Conservation (phyloP, 2,329 filamentous ascomycete species). For the Colletotrichum sp. region DNA sequence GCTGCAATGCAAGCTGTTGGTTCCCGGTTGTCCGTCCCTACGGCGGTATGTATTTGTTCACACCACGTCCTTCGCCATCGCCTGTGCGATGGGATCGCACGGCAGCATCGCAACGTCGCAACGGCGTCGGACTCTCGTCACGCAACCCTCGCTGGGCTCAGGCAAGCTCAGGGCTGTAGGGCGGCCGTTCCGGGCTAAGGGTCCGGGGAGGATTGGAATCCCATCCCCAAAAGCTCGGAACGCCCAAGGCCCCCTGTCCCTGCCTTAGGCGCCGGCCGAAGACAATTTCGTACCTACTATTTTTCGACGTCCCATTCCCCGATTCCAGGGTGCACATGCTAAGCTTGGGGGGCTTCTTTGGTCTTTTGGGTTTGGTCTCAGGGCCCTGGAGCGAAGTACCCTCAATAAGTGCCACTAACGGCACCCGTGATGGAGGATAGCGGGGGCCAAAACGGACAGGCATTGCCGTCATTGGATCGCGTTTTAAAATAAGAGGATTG, state of each 20-base stretch:
- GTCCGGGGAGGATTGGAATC: slow-evolving; percentile 13
- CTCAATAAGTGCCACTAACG: neutral
- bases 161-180: neutral
- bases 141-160: neutral
- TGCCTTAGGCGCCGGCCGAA: slow-evolving; percentile 6
- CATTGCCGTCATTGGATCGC: slow-evolving; percentile 15
- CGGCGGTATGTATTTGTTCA: neutral
- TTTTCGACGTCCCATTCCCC: slow-evolving; percentile 7
- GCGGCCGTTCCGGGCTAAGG: slow-evolving; percentile 12
- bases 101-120: neutral
- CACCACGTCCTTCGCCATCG: neutral
- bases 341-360: neutral
- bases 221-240: slow-evolving; percentile 11
- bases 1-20: neutral
- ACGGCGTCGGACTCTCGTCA: neutral
- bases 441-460: neutral
- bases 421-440: neutral
- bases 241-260: slow-evolving; percentile 7
- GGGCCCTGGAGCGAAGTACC: neutral
- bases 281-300: slow-evolving; percentile 3
- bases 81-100: neutral
- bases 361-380: neutral
- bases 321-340: neutral
- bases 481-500: slow-evolving; percentile 19
- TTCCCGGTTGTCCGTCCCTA: neutral